phyloP scores from a whole-genome alignment of 2,329 filamentous ascomycete species.

The Trichoderma gracile region DNA sequence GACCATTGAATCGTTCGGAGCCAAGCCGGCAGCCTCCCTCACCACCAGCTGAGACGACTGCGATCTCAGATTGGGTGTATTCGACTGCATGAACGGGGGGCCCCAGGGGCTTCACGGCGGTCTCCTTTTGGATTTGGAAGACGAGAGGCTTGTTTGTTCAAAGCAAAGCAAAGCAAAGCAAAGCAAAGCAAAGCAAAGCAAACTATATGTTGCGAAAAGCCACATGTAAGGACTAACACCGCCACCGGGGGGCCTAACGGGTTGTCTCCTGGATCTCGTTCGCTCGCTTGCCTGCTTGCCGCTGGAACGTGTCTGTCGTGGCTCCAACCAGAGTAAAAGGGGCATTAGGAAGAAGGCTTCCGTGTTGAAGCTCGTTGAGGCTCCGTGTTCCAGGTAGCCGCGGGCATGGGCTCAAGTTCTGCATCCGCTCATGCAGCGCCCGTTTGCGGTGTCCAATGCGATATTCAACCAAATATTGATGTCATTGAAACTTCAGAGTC shows the following conservation, averaged over 20 bases:
- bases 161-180: constrained; percentile 14
- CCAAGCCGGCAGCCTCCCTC: neutral
- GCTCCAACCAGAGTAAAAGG: neutral
- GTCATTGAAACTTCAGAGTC: no score
- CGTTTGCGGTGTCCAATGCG: neutral
- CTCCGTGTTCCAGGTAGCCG: neutral
- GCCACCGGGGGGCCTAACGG: constrained; percentile 5
- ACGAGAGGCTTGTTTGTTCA: constrained; percentile 1
- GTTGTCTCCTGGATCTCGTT: neutral
- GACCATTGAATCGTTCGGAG: constrained; percentile 5
- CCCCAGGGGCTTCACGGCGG: neutral
- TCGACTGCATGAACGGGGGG: neutral
- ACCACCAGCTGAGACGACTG: constrained; percentile 9
- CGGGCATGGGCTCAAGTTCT: neutral
- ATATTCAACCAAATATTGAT: no score
- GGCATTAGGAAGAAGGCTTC: neutral
- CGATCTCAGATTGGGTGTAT: neutral
- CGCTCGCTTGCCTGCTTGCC: constrained; percentile 1
- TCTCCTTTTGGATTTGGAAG: neutral
- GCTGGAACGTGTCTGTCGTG: neutral
- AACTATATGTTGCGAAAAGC: neutral
- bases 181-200: constrained; percentile 12
- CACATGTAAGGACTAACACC: constrained; percentile 8
- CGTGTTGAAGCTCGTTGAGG: no score
- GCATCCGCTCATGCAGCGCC: constrained; percentile 4